Evolutionary conservation across 2,329 filamentous ascomycete genomes (phyloP), one percentile per base, ranked within the genome.

Genomic region (Phyllosticta citrichinensis): DNA sequence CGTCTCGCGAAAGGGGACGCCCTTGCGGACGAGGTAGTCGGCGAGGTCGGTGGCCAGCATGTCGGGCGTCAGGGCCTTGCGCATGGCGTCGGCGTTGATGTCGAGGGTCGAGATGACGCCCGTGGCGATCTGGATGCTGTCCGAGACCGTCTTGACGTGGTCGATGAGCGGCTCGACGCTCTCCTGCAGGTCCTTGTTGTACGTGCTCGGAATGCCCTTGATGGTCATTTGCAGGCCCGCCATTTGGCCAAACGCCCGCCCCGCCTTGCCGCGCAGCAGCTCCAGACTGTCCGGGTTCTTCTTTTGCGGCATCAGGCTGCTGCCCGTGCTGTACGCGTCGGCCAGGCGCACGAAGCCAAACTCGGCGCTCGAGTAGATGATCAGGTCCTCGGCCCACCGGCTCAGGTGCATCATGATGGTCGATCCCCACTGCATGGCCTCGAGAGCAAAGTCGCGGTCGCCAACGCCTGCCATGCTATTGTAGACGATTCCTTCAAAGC

Each of bases 181-280:
- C 76, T 96, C 91, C 75, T 96, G 90, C n/a, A 95, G 76, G 73
- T 96, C 90, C 76, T 95, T 96, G 79, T 95, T 93, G 79, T 95
- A 95, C 2, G 88, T 91, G 52, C 83, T 88, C 1, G 89, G 88
- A 27, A 94, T 82, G 61, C 87, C 87, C 74, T 88, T 87, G 73
- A 86, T 80, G 47, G 85, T 89, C 77, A 86, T 86, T 82, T 90
- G 90, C 65, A 94, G 76, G 47, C 89, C 89, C 5, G 87, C 83
- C 84, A 93, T 88, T 65, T 91, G 87, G 25, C 90, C 91, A 69
- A 95, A 93, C 3, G 85, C 83, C 62, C 87, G 81, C 1, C 89
- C 89, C 30, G 81, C 80, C 77, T 92, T 92, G 58, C 89, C 89
- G n/a, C 89, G 82, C 63, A 92, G 81, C 40, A 93, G 78, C 68